Conservation (phyloP, 345 rosid species). For the Dipteronia sinensis region DNA sequence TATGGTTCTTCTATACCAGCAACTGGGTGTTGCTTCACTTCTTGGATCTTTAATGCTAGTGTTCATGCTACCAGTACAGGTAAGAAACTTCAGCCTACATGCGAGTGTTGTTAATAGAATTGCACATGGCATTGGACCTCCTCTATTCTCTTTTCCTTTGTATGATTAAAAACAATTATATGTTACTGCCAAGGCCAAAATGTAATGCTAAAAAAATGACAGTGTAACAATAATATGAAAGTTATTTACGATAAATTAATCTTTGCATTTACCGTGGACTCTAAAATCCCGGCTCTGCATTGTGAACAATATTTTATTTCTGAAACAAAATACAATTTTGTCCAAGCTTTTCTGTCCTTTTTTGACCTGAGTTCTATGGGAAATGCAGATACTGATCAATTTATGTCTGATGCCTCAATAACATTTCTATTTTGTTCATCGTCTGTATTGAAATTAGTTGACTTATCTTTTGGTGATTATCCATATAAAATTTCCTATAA, state of each 20-base stretch:
- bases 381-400: not conserved
- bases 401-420: not conserved
- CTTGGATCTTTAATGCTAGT: constrained; percentile 79
- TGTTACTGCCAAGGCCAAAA: not conserved
- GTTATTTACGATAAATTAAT: not conserved
- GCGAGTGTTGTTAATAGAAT: not conserved
- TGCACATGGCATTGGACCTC: not conserved
- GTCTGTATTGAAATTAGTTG: not conserved
- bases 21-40: constrained; percentile 88
- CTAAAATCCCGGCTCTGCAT: not conserved
- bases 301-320: not conserved
- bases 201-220: not conserved
- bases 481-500: constrained; percentile 2
- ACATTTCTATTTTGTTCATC: not conserved
- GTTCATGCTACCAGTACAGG: constrained; percentile 85
- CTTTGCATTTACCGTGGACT: not conserved
- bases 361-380: not conserved
- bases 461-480: not conserved
- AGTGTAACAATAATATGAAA: not conserved
- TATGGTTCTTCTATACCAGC: constrained; percentile 86
- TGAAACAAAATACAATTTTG: not conserved
- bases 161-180: not conserved
- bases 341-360: not conserved
- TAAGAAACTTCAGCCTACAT: constrained; percentile 23
- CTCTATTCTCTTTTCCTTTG: not conserved